phyloP scores from a whole-genome alignment of 257 asterid genomes.

The Prunella vulgaris region DNA sequence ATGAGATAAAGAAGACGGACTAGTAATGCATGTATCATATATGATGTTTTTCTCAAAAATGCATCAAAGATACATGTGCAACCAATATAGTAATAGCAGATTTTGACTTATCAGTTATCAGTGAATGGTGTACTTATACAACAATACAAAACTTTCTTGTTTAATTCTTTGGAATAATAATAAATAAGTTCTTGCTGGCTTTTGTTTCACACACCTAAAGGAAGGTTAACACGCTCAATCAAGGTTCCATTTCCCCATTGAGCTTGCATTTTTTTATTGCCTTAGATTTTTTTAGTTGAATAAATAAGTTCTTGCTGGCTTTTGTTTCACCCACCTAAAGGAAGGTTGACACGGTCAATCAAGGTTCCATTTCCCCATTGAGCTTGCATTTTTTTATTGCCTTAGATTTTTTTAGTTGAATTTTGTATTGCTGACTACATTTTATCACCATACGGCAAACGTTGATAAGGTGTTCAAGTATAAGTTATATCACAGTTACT shows the following conservation, averaged over 20 bases:
- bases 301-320: neutral
- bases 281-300: neutral
- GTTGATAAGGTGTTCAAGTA: neutral
- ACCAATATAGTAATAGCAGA: neutral
- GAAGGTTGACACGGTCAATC: constrained; percentile 4
- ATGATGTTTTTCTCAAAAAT: neutral
- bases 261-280: neutral
- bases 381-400: neutral
- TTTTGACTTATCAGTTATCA: too few relatives aligned
- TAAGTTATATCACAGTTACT: neutral
- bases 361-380: neutral
- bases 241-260: neutral
- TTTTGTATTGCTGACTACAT: neutral
- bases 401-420: neutral
- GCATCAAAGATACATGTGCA: neutral
- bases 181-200: neutral
- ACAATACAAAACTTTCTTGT: neutral
- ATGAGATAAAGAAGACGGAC: neutral
- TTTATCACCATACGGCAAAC: neutral
- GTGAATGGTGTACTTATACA: neutral
- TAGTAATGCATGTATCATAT: neutral
- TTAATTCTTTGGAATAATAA: neutral
- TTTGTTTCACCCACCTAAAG: neutral
- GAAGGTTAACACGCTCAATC: constrained; percentile 4
- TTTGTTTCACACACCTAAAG: neutral